Conservation (phyloP, 2,329 filamentous ascomycete genomes). For the Ophiocordyceps sinensis region DNA sequence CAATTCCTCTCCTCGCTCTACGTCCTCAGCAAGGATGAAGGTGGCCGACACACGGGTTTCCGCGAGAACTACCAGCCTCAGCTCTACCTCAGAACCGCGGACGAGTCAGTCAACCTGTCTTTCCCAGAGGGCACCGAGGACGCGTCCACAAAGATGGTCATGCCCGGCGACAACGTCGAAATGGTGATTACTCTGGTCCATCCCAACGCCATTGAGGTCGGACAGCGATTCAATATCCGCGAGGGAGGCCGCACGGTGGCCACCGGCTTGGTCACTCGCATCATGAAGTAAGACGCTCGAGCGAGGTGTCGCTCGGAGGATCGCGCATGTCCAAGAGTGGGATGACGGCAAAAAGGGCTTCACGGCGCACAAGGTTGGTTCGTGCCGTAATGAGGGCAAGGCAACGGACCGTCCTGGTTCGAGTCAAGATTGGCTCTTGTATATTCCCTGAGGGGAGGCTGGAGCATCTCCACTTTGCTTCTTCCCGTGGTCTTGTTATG, state of each 20-base stretch:
- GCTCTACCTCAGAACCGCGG: slow-evolving; percentile 87
- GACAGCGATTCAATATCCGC: slow-evolving; percentile 95
- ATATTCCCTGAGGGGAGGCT: slow-evolving; percentile 16
- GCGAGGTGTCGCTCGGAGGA: not conserved
- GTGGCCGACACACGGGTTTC: slow-evolving; percentile 94
- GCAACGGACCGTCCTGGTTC: slow-evolving; percentile 7
- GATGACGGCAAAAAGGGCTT: slow-evolving; percentile 6
- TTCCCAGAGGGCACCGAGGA: slow-evolving; percentile 80
- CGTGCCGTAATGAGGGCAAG: not conserved
- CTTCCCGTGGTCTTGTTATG: slow-evolving; percentile 21
- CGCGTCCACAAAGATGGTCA: slow-evolving; percentile 62
- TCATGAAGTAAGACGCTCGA: slow-evolving; percentile 35
- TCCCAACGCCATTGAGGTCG: slow-evolving; percentile 76
- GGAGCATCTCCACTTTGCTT: slow-evolving; percentile 27
- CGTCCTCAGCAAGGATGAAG: slow-evolving; percentile 93
- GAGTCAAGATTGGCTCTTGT: slow-evolving; percentile 20
- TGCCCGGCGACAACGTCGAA: slow-evolving; percentile 98
- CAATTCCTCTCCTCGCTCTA: slow-evolving; percentile 96
- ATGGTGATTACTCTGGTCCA: slow-evolving; percentile 80
- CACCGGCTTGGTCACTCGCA: slow-evolving; percentile 67
- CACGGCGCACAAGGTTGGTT: not conserved
- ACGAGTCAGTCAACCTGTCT: slow-evolving; percentile 61
- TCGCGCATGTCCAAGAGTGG: not conserved
- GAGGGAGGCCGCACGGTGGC: slow-evolving; percentile 88
- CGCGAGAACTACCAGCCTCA: slow-evolving; percentile 92